These are phyloP conservation scores for Clonostachys byssicola DNA, from an alignment of 2,329 filamentous ascomycete genomes.

Conservation along the genomic window DNA sequence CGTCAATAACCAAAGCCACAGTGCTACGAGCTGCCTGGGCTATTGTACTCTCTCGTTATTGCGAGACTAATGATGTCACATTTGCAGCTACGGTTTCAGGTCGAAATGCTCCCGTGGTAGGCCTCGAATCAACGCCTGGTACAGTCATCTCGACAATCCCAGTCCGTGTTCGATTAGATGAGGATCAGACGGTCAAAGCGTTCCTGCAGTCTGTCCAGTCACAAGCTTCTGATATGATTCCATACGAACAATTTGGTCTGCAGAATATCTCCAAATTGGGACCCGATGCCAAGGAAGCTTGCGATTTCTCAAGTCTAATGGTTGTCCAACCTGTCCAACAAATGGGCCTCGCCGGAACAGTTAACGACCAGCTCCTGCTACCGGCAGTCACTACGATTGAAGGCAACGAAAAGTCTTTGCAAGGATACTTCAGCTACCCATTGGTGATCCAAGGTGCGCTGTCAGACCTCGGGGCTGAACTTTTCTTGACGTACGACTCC, in stretches of 20 bases:
- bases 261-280: slow-evolving; percentile 8
- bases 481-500: slow-evolving; percentile 6
- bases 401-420: slow-evolving; percentile 10
- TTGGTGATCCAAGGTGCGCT: slow-evolving; percentile 4
- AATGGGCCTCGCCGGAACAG: background rate
- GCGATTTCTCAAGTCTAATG: slow-evolving; percentile 9
- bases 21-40: slow-evolving; percentile 5
- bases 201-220: slow-evolving; percentile 14
- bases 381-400: background rate
- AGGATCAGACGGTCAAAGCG: slow-evolving; percentile 4
- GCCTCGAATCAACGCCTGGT: slow-evolving; percentile 5
- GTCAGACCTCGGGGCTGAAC: slow-evolving; percentile 3
- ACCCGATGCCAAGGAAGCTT: slow-evolving; percentile 3
- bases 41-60: slow-evolving; percentile 14
- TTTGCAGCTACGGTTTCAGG: slow-evolving; percentile 12
- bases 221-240: slow-evolving; percentile 6
- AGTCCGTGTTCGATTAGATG: slow-evolving; percentile 2
- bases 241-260: slow-evolving; percentile 10
- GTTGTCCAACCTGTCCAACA: slow-evolving; percentile 5
- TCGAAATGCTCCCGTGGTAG: slow-evolving; percentile 7
- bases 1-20: slow-evolving; percentile 6
- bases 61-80: slow-evolving; percentile 20
- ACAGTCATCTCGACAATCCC: slow-evolving; percentile 9
- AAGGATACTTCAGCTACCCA: slow-evolving; percentile 19
- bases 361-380: background rate